Percentiles rank a stretch among this genome's conserved stretches.
phyloP scores from a whole-genome alignment of 2,329 filamentous ascomycete genomes.

The Aspergillus aculeatus region DNA sequence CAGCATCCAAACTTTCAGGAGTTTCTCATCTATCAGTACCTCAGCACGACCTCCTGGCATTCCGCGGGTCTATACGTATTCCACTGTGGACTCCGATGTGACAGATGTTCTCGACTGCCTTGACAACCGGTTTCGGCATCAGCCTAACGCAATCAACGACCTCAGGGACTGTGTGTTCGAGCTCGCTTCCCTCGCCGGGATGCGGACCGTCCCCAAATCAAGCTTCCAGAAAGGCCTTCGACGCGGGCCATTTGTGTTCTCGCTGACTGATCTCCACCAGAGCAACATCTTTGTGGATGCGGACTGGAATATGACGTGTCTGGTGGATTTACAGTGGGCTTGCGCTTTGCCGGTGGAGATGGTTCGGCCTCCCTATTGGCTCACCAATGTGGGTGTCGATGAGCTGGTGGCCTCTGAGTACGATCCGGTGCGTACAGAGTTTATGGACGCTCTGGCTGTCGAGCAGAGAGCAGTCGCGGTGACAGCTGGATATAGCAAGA shows the following conservation, averaged over 20 bases:
- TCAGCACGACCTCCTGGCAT: slow-evolving; percentile 11
- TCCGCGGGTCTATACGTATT: slow-evolving; percentile 22
- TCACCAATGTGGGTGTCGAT: slow-evolving; percentile 23
- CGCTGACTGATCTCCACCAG: slow-evolving; percentile 38
- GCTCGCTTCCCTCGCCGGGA: slow-evolving; percentile 25
- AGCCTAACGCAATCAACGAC: slow-evolving; percentile 26
- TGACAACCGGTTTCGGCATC: slow-evolving; percentile 16
- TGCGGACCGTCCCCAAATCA: slow-evolving; percentile 27
- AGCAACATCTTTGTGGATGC: slow-evolving; percentile 33
- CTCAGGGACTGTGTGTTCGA: slow-evolving; percentile 17
- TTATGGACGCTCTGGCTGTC: slow-evolving; percentile 7
- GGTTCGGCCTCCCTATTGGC: slow-evolving; percentile 28
- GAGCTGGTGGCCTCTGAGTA: slow-evolving; percentile 10
- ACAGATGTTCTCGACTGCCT: slow-evolving; percentile 16
- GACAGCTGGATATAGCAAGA: no score
- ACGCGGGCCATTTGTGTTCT: slow-evolving; percentile 32
- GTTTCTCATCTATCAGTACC: no score
- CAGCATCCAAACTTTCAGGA: no score
- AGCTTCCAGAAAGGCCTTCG: slow-evolving; percentile 31
- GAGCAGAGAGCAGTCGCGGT: slow-evolving; percentile 4
- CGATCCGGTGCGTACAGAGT: slow-evolving; percentile 2
- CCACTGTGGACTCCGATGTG: slow-evolving; percentile 22
- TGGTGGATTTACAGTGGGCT: slow-evolving; percentile 30
- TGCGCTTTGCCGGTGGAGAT: slow-evolving; percentile 26
- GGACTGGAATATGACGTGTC: slow-evolving; percentile 26